Percentiles rank a stretch among this genome's conserved stretches.
Conservation (phyloP, 2,329 filamentous ascomycete species). For the Dactylellina cionopaga region DNA sequence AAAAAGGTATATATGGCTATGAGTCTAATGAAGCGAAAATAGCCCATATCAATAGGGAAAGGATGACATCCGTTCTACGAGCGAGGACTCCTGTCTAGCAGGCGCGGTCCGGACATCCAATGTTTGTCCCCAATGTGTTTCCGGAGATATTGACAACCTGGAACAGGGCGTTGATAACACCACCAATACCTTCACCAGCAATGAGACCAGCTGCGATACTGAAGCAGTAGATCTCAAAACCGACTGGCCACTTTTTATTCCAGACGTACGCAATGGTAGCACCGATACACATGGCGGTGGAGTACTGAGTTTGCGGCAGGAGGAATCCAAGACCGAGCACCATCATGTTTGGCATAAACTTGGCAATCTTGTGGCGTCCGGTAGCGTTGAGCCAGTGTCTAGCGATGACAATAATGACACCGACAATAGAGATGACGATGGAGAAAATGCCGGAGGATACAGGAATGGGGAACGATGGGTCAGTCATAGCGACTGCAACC, state of each 20-base stretch:
- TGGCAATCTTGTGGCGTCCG: constrained; percentile 64
- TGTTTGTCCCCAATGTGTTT: constrained; percentile 61
- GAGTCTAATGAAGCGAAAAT: constrained; percentile 3
- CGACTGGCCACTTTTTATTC: constrained; percentile 66
- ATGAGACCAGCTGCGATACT: constrained; percentile 71
- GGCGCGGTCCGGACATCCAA: constrained; percentile 61
- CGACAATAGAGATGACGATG: constrained; percentile 67
- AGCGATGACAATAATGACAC: constrained; percentile 66
- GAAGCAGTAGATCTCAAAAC: constrained; percentile 70
- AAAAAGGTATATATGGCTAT: constrained; percentile 24
- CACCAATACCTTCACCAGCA: constrained; percentile 72
- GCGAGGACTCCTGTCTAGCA: constrained; percentile 24
- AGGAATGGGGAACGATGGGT: constrained; percentile 68
- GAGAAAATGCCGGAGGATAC: constrained; percentile 68
- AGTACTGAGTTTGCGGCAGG: constrained; percentile 68
- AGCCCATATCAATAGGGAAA: too few species aligned
- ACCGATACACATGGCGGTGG: constrained; percentile 70
- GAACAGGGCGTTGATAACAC: constrained; percentile 70
- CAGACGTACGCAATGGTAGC: constrained; percentile 67
- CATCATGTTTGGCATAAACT: constrained; percentile 73
- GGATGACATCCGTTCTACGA: too few species aligned
- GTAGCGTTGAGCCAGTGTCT: constrained; percentile 67
- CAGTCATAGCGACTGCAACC: constrained; percentile 71
- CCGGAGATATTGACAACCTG: constrained; percentile 61
- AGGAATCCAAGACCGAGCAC: constrained; percentile 70